Base-by-base conservation (phyloP, 768 basidiomycete species). In the Leccinum barrowsii region DNA sequence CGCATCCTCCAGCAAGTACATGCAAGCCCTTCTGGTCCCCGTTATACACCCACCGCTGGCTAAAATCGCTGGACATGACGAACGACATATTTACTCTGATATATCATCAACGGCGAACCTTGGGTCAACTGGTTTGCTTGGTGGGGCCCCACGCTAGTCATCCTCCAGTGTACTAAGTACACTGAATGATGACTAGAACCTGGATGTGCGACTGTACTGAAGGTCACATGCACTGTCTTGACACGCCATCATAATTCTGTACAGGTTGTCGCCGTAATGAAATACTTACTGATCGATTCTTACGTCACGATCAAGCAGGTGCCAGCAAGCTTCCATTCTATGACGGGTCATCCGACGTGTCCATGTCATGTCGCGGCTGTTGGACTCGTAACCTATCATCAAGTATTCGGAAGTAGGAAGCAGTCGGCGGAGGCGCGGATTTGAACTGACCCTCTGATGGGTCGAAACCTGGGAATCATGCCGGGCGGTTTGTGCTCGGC, bases 51-150 rank as follows among this genome's bases (percentile, higher is more conserved):
- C 28, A 17, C 47, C 55, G 8, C 47, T 57, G 30, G 46, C 24
- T n/a, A 30, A 21, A 21, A 46, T 55, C 5, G 15, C 34, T 4
- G 53, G 19, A 30, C 8, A 40, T 22, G 53, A 59, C 3, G 19
- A 48, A 30, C 13, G 5, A 24, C 42, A 32, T 7, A 57, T 77
- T 55, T 77, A 76, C 54, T 71, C 73, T 42, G 76, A 78, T 54
- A 69, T 73, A 32, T 64, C 73, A 22, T 66, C 52, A 17, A 19
- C 59, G 32, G 21, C 15, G 2, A 49, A 32, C 32, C 8, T 46
- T 54, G 48, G 42, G 37, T 46, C 44, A 21, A 21, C 44, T 21
- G 12, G 19, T 46, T 46, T 46, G 15, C 2, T n/a, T 40, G 37
- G 8, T n/a, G 5, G 21, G 11, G 21, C 28, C 58, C 30, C 34